Conservation (phyloP, 1,284 basidiomycete genomes). For the Cutaneotrichosporon sp. region DNA sequence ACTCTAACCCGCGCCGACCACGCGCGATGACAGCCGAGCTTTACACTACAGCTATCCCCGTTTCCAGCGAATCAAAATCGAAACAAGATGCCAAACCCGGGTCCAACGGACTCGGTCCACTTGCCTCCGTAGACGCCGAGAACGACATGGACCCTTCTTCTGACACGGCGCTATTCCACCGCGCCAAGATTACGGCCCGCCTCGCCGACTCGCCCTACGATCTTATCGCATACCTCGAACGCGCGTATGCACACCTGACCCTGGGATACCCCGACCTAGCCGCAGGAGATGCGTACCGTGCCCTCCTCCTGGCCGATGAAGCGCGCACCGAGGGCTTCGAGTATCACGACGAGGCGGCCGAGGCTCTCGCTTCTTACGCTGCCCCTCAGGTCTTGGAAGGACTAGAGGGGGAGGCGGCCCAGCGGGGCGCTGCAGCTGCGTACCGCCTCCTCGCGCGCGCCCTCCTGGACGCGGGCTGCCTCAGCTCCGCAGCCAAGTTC, state of each 20-base stretch:
- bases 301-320: constrained; percentile 23
- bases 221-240: constrained; percentile 15
- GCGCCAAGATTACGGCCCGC: constrained; percentile 4
- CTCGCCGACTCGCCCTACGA: constrained; percentile 18
- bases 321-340: constrained; percentile 16
- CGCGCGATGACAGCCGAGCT: not conserved
- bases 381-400: not conserved
- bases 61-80: not conserved
- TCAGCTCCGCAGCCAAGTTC: constrained; percentile 17
- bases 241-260: not conserved
- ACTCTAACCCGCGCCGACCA: not conserved
- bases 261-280: constrained; percentile 23
- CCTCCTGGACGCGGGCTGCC: constrained; percentile 18
- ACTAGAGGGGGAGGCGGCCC: not conserved
- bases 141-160: not conserved
- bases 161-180: not conserved
- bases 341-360: constrained; percentile 16
- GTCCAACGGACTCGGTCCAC: not conserved
- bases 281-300: constrained; percentile 22
- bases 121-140: not conserved
- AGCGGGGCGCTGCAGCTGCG: constrained; percentile 9
- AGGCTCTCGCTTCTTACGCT: constrained; percentile 10
- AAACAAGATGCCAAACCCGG: not conserved
- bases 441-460: constrained; percentile 15
- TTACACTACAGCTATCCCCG: not conserved